These are phyloP conservation scores for Candida orba DNA, from an alignment of 805 yeast genomes.

Conservation along the genomic window DNA sequence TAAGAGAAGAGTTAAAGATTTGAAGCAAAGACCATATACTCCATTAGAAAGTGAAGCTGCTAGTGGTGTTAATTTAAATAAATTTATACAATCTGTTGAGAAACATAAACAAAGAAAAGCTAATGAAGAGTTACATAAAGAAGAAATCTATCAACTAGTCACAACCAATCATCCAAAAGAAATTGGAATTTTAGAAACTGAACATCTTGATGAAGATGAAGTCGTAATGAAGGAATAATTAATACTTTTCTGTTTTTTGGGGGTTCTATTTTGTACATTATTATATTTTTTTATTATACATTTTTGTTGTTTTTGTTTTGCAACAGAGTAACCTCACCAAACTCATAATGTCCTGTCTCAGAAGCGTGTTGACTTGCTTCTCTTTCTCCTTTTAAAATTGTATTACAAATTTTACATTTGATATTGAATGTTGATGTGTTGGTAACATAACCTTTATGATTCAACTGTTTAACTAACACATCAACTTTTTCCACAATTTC, in stretches of 20 bases:
- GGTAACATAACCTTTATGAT: conserved; percentile 50
- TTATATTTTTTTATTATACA: background rate
- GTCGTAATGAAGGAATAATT: conserved; percentile 16
- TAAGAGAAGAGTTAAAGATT: conserved; percentile 74
- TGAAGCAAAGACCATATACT: conserved; percentile 77
- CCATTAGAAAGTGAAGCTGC: conserved; percentile 89
- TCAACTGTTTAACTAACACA: conserved; percentile 37
- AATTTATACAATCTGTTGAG: conserved; percentile 58
- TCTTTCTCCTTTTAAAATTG: conserved; percentile 49
- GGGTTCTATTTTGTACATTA: background rate
- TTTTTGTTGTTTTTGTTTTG: too few species aligned
- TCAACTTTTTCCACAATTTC: conserved; percentile 31
- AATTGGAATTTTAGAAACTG: conserved; percentile 19
- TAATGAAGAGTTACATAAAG: conserved; percentile 38
- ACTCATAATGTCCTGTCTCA: conserved; percentile 50
- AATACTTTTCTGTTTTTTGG: background rate
- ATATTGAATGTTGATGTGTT: conserved; percentile 55
- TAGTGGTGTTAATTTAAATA: conserved; percentile 66
- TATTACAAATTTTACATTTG: conserved; percentile 49
- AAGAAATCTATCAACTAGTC: conserved; percentile 27
- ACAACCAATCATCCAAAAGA: conserved; percentile 22
- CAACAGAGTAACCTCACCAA: conserved; percentile 39
- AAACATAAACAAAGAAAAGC: conserved; percentile 46
- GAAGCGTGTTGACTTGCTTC: conserved; percentile 61
- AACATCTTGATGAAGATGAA: conserved; percentile 16